Evolutionary conservation across 129 eudicot genomes (phyloP).

Genomic region (Lactuca sativa): DNA sequence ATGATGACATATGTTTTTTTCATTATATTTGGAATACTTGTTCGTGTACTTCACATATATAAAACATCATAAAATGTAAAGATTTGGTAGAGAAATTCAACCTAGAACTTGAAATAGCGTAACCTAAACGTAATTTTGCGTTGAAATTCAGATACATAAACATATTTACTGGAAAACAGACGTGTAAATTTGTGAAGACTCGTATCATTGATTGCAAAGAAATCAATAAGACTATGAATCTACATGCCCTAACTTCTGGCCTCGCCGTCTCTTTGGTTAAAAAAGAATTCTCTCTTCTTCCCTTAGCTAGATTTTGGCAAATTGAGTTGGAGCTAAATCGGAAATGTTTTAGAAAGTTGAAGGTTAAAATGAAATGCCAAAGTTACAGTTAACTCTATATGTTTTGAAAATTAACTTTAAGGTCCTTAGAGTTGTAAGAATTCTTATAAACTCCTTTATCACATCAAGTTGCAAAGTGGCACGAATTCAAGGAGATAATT

Average conservation of each 20-base stretch:
- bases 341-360: conserved; percentile 1
- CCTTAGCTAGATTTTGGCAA: conserved; percentile 30
- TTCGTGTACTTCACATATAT: neutral
- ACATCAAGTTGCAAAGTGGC: neutral
- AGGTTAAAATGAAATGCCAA: conserved; percentile 8
- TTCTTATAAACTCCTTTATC: conserved; percentile 6
- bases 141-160: conserved; percentile 6
- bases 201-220: conserved; percentile 27
- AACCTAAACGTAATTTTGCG: conserved; percentile 1
- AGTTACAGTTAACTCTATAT: neutral
- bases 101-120: conserved; percentile 12
- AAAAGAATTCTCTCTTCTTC: neutral
- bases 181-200: conserved; percentile 24
- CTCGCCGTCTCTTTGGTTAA: conserved; percentile 21
- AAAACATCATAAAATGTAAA: neutral
- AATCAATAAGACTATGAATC: conserved; percentile 27
- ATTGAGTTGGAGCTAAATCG: conserved; percentile 14
- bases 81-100: neutral
- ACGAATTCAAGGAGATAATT: neutral
- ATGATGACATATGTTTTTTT: neutral
- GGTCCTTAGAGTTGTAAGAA: neutral
- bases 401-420: neutral
- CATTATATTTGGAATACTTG: conserved; percentile 1
- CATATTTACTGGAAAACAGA: conserved; percentile 23
- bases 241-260: conserved; percentile 28